A percentile compares a stretch with the other conserved stretches of the same genome.
These are phyloP conservation scores for Backusella psychrophila DNA, from an alignment of 192 early-diverging fungal genomes.

Conservation along the genomic window DNA sequence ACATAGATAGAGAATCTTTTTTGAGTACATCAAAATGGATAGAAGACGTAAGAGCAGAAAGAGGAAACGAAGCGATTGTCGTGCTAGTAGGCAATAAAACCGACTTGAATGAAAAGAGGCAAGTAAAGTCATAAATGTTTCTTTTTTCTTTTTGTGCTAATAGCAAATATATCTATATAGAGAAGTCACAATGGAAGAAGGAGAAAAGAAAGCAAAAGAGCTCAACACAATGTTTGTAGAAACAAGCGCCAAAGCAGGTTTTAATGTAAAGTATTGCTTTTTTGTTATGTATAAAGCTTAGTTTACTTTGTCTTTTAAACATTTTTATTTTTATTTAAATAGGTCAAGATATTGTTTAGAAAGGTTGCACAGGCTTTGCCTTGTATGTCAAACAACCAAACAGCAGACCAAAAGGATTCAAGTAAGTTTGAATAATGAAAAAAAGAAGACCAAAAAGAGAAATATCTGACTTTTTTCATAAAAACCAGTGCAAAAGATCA, in stretches of 20 bases:
- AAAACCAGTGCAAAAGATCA: conserved; percentile 35
- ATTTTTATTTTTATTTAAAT: neutral
- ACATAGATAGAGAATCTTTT: conserved; percentile 92
- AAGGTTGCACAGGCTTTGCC: conserved; percentile 93
- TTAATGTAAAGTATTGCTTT: conserved; percentile 61
- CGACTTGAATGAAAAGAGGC: conserved; percentile 92
- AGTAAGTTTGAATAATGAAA: neutral
- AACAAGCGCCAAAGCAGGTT: conserved; percentile 97
- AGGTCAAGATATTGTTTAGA: conserved; percentile 91
- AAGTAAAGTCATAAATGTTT: conserved; percentile 11
- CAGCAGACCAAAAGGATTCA: neutral
- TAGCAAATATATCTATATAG: conserved; percentile 32
- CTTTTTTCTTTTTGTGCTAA: neutral
- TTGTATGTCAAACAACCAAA: conserved; percentile 57
- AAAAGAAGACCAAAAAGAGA: neutral
- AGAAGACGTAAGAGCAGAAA: conserved; percentile 71
- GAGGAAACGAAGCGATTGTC: conserved; percentile 97
- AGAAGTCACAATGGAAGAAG: conserved; percentile 94
- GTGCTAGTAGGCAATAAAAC: conserved; percentile 99
- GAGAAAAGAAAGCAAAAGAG: conserved; percentile 97
- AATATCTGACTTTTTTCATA: neutral
- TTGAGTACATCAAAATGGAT: conserved; percentile 80
- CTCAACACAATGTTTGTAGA: conserved; percentile 98
- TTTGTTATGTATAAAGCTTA: neutral
- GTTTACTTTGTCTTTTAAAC: neutral